phyloP scores from a whole-genome alignment of 495 filamentous ascomycete species.

The Penicillium turbatum region DNA sequence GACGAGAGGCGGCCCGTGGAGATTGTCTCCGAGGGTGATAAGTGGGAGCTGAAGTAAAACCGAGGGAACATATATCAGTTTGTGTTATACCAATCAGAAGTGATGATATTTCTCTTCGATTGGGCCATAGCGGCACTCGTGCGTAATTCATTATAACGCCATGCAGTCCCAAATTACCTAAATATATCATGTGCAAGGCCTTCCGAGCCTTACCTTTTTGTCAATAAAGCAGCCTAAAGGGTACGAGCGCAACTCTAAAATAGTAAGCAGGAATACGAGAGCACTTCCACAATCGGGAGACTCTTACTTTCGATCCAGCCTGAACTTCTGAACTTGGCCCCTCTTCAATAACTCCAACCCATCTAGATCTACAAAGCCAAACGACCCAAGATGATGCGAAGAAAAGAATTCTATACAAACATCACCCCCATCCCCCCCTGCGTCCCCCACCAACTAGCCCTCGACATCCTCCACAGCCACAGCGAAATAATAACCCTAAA shows the following conservation, averaged over 20 bases:
- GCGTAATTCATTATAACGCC: not conserved
- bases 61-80: conserved; percentile 5
- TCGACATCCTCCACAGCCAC: conserved; percentile 68
- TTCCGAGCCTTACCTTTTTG: not conserved
- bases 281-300: not conserved
- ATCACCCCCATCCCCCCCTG: conserved; percentile 67
- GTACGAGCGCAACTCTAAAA: not conserved
- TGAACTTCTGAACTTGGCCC: not conserved
- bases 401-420: conserved; percentile 46
- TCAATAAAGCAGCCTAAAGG: not conserved
- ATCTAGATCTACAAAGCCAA: not conserved
- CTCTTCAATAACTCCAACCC: not conserved
- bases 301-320: not conserved
- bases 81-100: conserved; percentile 2
- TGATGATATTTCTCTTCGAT: not conserved
- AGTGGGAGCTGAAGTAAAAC: conserved; percentile 65
- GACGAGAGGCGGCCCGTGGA: conserved; percentile 75
- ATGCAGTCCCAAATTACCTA: not conserved
- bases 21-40: conserved; percentile 59
- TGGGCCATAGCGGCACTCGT: not conserved
- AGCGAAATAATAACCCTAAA: conserved; percentile 77
- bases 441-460: conserved; percentile 60
- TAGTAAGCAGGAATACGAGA: not conserved
- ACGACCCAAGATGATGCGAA: conserved; percentile 21
- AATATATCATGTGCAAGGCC: not conserved